phyloP scores from a whole-genome alignment of 2,329 filamentous ascomycete species.

The Ophiostoma perfectum region DNA sequence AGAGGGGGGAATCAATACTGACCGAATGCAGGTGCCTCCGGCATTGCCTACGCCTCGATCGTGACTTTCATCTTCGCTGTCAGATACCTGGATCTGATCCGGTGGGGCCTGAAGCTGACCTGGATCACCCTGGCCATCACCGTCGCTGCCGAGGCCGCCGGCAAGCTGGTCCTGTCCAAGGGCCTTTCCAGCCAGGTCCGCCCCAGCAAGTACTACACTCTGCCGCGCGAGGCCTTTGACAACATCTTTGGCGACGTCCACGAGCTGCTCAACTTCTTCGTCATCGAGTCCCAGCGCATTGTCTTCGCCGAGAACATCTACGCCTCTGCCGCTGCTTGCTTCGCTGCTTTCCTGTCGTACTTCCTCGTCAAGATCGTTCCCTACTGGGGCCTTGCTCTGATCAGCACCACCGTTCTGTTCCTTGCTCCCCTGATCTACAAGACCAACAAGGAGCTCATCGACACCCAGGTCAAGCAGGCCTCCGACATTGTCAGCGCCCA shows the following conservation, averaged over 20 bases:
- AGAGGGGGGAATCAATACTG: not conserved
- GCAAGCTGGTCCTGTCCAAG: constrained; percentile 56
- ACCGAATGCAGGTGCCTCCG: constrained; percentile 50
- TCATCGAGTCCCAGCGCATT: constrained; percentile 64
- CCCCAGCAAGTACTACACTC: constrained; percentile 61
- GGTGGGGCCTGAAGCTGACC: constrained; percentile 60
- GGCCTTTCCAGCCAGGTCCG: constrained; percentile 61
- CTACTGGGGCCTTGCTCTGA: constrained; percentile 61
- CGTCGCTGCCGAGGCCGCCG: constrained; percentile 55
- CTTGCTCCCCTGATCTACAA: constrained; percentile 59
- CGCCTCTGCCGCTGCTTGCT: constrained; percentile 52
- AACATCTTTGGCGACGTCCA: constrained; percentile 57
- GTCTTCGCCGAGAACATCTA: constrained; percentile 62
- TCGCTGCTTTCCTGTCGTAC: constrained; percentile 60
- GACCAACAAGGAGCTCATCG: constrained; percentile 64
- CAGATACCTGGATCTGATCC: constrained; percentile 61
- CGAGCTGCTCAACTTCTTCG: constrained; percentile 66
- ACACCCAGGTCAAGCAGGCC: constrained; percentile 54
- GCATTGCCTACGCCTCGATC: constrained; percentile 56
- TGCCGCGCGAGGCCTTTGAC: constrained; percentile 59
- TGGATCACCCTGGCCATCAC: constrained; percentile 58
- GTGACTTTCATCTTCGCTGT: constrained; percentile 56
- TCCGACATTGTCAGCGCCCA: constrained; percentile 56
- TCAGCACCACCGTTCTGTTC: constrained; percentile 56
- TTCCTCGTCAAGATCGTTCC: constrained; percentile 64